These are phyloP conservation scores for Arthrocladium fulminans DNA, from an alignment of 2,329 filamentous ascomycete species.

Conservation along the genomic window DNA sequence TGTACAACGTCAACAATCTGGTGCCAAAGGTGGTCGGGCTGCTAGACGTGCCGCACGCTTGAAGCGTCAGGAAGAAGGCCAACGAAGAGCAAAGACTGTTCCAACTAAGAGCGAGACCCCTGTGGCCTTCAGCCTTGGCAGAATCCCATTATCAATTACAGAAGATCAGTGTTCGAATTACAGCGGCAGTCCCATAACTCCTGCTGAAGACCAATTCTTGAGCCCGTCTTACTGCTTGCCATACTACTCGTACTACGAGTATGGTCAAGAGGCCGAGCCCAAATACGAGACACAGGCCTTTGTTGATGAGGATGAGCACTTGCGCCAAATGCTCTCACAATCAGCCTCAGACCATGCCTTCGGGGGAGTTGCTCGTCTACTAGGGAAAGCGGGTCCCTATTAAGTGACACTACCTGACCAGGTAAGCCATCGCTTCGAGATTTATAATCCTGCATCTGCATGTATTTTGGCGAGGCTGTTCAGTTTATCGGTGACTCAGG, in stretches of 20 bases:
- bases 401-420: not conserved
- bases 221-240: conserved; percentile 1
- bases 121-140: not conserved
- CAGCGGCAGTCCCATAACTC: conserved; percentile 6
- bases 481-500: not conserved
- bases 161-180: conserved; percentile 6
- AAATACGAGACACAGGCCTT: not conserved
- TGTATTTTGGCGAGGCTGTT: not conserved
- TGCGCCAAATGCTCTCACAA: conserved; percentile 5
- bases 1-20: conserved; percentile 34
- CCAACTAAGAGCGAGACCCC: not conserved
- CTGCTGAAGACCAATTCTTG: conserved; percentile 5
- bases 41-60: conserved; percentile 28
- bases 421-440: not conserved
- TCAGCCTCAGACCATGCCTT: not conserved
- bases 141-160: conserved; percentile 4
- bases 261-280: not conserved
- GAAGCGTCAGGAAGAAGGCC: conserved; percentile 11
- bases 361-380: not conserved
- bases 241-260: conserved; percentile 2
- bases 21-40: conserved; percentile 34
- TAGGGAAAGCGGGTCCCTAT: not conserved
- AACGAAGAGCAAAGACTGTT: conserved; percentile 2
- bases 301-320: conserved; percentile 2
- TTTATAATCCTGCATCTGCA: not conserved